These are phyloP conservation scores for Senna siamea DNA, from an alignment of 306 rosid species.

Conservation along the genomic window DNA sequence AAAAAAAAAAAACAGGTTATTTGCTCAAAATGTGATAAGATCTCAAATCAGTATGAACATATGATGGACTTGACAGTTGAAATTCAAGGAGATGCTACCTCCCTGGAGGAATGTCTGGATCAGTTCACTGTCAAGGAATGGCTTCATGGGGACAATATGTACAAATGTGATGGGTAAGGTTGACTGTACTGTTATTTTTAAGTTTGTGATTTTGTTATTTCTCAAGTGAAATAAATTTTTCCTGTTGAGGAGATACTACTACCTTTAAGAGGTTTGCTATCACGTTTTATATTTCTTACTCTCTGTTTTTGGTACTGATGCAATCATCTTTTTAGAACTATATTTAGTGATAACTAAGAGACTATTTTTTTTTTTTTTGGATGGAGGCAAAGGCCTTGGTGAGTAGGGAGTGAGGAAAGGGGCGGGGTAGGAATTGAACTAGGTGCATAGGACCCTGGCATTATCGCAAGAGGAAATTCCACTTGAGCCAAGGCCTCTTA, in stretches of 20 bases:
- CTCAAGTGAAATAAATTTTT: not conserved
- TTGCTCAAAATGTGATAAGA: slow-evolving; percentile 76
- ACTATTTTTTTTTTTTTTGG: not conserved
- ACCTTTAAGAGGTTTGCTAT: not conserved
- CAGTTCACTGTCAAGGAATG: slow-evolving; percentile 85
- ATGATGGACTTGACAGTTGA: slow-evolving; percentile 99
- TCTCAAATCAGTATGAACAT: slow-evolving; percentile 83
- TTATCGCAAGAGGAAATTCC: no score
- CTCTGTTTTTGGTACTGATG: slow-evolving; percentile 3
- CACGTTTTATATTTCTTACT: not conserved
- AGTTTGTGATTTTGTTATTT: not conserved
- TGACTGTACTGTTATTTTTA: not conserved
- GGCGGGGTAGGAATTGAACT: no score
- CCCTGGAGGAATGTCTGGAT: slow-evolving; percentile 93
- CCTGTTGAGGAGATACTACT: not conserved
- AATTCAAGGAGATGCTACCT: slow-evolving; percentile 91
- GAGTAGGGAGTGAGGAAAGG: no score
- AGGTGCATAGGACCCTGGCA: no score
- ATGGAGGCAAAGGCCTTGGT: no score
- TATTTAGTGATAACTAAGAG: not conserved
- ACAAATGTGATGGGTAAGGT: slow-evolving; percentile 60
- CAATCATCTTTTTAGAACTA: not conserved
- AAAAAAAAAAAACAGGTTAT: slow-evolving; percentile 57
- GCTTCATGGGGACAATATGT: slow-evolving; percentile 49
- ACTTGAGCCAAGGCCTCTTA: no score